Percentiles rank a stretch among this genome's conserved stretches.
Conservation (phyloP, 345 rosid genomes). For the Chamaenerion angustifolium region DNA sequence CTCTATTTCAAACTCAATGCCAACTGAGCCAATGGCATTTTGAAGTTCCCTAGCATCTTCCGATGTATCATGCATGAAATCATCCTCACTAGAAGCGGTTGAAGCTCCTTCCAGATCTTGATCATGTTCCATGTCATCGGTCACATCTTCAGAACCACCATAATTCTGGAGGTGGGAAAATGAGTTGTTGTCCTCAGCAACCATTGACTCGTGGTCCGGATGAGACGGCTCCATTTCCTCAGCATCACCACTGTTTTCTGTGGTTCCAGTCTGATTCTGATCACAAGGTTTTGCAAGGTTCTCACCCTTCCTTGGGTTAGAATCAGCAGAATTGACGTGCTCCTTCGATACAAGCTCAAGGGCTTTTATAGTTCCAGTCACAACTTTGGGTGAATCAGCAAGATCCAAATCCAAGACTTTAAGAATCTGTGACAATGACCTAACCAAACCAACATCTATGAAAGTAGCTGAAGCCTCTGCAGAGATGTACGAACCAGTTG, state of each 20-base stretch:
- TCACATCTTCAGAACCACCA: constrained; percentile 71
- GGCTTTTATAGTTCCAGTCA: constrained; percentile 63
- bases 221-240: constrained; percentile 41
- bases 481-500: constrained; percentile 69
- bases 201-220: constrained; percentile 41
- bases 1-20: constrained; percentile 67
- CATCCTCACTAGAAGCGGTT: constrained; percentile 57
- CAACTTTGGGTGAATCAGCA: constrained; percentile 74
- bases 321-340: constrained; percentile 54
- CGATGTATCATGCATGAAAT: constrained; percentile 76
- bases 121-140: constrained; percentile 92
- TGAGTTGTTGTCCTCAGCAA: constrained; percentile 40
- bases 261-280: constrained; percentile 35
- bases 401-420: constrained; percentile 87
- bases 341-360: constrained; percentile 92
- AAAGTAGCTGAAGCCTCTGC: constrained; percentile 85
- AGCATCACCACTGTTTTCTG: constrained; percentile 41
- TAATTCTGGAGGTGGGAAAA: constrained; percentile 37
- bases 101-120: constrained; percentile 79
- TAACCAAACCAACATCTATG: constrained; percentile 75
- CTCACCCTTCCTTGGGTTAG: constrained; percentile 43
- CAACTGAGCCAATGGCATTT: constrained; percentile 55
- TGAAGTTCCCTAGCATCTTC: constrained; percentile 65
- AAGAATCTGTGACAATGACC: constrained; percentile 62
- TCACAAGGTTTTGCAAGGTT: constrained; percentile 41